Percentiles rank a stretch among this genome's conserved stretches.
Conservation (phyloP, 1,284 basidiomycete species). For the Irpex lacteus region DNA sequence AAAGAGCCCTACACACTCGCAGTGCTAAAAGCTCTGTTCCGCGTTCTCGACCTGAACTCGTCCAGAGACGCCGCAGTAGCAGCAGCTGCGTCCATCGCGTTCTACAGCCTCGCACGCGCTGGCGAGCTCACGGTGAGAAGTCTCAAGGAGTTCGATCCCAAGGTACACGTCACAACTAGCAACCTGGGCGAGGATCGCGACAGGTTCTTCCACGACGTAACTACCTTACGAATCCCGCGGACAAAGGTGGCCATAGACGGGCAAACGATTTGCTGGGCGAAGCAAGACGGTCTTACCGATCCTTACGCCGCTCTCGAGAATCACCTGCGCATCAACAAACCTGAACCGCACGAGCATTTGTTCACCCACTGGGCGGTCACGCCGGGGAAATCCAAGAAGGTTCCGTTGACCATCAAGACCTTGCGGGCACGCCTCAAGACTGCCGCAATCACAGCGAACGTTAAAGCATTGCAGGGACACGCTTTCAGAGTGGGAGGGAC, state of each 20-base stretch:
- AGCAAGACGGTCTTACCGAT: constrained; percentile 4
- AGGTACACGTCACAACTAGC: neutral
- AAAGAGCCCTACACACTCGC: neutral
- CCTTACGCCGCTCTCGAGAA: constrained; percentile 5
- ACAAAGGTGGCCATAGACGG: constrained; percentile 9
- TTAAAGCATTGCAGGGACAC: constrained; percentile 22
- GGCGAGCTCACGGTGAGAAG: neutral
- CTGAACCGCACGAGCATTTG: constrained; percentile 1
- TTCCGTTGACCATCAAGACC: neutral
- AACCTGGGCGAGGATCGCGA: neutral
- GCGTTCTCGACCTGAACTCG: too few species aligned
- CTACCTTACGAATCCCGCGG: constrained; percentile 2
- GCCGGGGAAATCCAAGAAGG: neutral
- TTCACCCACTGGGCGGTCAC: constrained; percentile 1
- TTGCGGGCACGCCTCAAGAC: neutral
- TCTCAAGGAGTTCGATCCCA: neutral
- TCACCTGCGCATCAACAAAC: constrained; percentile 9
- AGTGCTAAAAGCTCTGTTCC: neutral
- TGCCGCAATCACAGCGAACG: neutral
- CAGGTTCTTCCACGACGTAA: neutral
- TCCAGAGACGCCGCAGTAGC: neutral
- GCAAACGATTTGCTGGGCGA: constrained; percentile 11
- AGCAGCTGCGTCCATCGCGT: neutral
- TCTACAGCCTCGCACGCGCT: neutral
- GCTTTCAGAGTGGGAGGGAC: constrained; percentile 38